Base-by-base conservation (phyloP, 495 filamentous ascomycete genomes). In the Xylaria grammica region DNA sequence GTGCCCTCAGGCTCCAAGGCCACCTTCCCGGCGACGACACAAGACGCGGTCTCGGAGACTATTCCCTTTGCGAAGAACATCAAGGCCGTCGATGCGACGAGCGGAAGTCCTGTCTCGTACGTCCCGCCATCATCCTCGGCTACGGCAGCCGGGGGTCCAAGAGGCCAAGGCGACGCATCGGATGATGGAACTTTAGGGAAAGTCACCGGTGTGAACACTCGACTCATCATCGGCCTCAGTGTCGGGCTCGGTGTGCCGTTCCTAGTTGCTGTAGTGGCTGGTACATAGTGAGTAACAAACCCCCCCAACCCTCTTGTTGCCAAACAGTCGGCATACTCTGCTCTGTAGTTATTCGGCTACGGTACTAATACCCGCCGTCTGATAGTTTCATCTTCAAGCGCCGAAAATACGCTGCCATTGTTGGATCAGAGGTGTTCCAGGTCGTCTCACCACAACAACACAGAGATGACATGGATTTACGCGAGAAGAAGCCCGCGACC, bases 171-270 rank as follows among this genome's bases (percentile, higher is more conserved):
- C 60, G 45, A 29, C 8, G 27, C 36, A 27, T 49, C 68, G 5
- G 44, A n/a, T 36, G 68, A 65, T 15, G 55, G 62, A 20, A 38
- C 65, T 34, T 15, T 62, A 46, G 55, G 67, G 30, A 62, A 69
- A 58, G 65, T 67, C 27, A 13, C 55, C 27, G 70, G 73, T n/a
- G 68, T 69, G 20, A 70, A 70, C 38, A 77, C 72, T 34, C 75
- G 75, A 60, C 44, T 82, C 36, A 76, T 82, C 50, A 75, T 83
- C 55, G 79, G 81, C 0, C 65, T 81, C 4, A 72, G 72, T 51
- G 74, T 83, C 26, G 81, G 81, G 9, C 48, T 81, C 27, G 79
- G 79, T 8, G 74, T 81, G 29, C 79, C 79, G 2, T 69, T 53
- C 32, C 51, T 83, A 15, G 65, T 69, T 4, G 72, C 62, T n/a